These are phyloP conservation scores for Chaetomiaceae sp. DNA, from an alignment of 2,329 filamentous ascomycete species.

Conservation along the genomic window DNA sequence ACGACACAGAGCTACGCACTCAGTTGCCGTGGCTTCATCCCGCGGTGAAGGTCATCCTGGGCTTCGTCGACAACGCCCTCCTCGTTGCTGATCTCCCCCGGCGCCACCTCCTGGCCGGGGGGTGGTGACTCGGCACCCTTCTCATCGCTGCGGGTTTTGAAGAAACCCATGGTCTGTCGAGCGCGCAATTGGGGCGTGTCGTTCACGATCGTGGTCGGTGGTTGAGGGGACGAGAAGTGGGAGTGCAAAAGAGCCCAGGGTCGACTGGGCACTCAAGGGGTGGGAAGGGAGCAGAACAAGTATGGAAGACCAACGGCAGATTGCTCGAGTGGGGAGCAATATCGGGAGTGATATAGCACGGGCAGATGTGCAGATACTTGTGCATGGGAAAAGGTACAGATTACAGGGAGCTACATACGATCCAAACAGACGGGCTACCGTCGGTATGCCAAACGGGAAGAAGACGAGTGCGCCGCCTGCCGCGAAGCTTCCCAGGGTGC, in stretches of 20 bases:
- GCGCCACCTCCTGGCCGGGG: conserved; percentile 6
- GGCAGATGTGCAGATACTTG: neutral
- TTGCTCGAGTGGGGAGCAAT: neutral
- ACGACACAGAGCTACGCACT: conserved; percentile 23
- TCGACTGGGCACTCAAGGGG: neutral
- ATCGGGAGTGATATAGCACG: conserved; percentile 2
- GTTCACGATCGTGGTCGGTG: neutral
- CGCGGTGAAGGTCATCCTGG: conserved; percentile 29
- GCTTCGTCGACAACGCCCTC: conserved; percentile 21
- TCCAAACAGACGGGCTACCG: neutral
- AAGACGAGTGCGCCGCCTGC: neutral
- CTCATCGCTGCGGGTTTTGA: conserved; percentile 18
- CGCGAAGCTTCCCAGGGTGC: neutral
- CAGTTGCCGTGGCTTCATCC: conserved; percentile 30
- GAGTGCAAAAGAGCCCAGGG: neutral
- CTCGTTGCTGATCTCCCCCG: conserved; percentile 16
- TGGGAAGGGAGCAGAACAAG: neutral
- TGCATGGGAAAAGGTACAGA: neutral
- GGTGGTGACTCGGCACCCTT: conserved; percentile 14
- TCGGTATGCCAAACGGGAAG: conserved; percentile 11
- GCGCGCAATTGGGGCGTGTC: neutral
- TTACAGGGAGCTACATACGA: no score
- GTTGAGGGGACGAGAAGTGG: neutral
- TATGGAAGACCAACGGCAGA: neutral
- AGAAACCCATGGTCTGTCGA: conserved; percentile 14